Percentiles rank a stretch among this genome's conserved stretches.
phyloP scores from a whole-genome alignment of 208 protist species.

The Blastocrithidia nonstop region DNA sequence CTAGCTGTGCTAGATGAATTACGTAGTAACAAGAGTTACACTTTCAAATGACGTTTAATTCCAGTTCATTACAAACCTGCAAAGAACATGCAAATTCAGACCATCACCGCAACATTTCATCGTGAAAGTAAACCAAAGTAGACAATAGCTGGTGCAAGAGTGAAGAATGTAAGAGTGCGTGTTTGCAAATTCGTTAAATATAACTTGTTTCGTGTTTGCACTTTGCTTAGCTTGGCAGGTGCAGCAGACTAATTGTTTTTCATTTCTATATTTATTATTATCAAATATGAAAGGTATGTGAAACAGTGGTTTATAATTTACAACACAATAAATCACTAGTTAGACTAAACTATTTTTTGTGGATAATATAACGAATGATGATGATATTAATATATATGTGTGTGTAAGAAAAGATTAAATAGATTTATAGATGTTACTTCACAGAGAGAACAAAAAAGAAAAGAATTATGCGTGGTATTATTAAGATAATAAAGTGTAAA shows the following conservation, averaged over 20 bases:
- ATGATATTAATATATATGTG: too few species aligned
- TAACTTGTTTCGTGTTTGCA: constrained; percentile 8
- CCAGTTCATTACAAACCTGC: constrained; percentile 56
- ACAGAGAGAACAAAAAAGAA: too few species aligned
- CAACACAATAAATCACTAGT: constrained; percentile 1
- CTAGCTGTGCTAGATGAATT: too few species aligned
- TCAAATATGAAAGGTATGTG: background rate
- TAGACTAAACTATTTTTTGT: too few species aligned
- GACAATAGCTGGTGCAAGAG: constrained; percentile 30
- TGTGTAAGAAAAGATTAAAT: too few species aligned
- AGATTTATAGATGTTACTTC: too few species aligned
- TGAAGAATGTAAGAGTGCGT: constrained; percentile 40
- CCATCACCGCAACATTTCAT: constrained; percentile 16
- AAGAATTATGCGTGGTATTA: too few species aligned
- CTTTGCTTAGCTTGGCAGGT: background rate
- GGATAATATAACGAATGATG: too few species aligned
- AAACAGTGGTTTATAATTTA: background rate
- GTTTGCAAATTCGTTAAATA: constrained; percentile 31
- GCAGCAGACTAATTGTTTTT: background rate
- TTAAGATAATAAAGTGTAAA: too few species aligned
- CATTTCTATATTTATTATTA: background rate
- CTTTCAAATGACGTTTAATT: constrained; percentile 78
- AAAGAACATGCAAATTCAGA: constrained; percentile 28
- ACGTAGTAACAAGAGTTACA: constrained; percentile 25
- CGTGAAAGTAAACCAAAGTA: constrained; percentile 18